Percentiles rank a stretch among this genome's conserved stretches.
phyloP scores from a whole-genome alignment of 805 yeast genomes.

The Candida hispaniensis region DNA sequence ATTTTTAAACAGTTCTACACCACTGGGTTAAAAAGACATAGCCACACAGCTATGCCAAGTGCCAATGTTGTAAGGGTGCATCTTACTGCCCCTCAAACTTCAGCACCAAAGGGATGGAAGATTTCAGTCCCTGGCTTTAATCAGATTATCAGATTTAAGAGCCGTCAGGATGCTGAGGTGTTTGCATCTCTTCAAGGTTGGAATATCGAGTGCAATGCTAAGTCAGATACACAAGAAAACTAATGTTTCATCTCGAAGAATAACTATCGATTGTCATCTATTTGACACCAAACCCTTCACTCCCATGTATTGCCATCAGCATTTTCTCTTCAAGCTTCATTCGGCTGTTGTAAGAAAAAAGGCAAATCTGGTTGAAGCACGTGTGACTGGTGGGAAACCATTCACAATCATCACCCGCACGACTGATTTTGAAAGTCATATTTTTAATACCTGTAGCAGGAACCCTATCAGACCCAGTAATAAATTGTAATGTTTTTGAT shows the following conservation, averaged over 20 bases:
- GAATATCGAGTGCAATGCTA: slow-evolving; percentile 4
- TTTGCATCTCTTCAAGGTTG: slow-evolving; percentile 13
- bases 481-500: slow-evolving; percentile 55
- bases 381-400: slow-evolving; percentile 83
- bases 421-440: slow-evolving; percentile 59
- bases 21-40: too few species aligned
- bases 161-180: slow-evolving; percentile 10
- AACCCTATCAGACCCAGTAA: slow-evolving; percentile 83
- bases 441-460: slow-evolving; percentile 89
- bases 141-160: slow-evolving; percentile 7
- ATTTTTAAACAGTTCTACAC: too few species aligned
- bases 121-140: slow-evolving; percentile 5
- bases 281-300: slow-evolving; percentile 78
- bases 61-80: too few species aligned
- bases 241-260: too few species aligned
- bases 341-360: slow-evolving; percentile 51
- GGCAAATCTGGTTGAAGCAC: slow-evolving; percentile 81
- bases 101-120: slow-evolving; percentile 6
- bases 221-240: too few species aligned
- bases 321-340: slow-evolving; percentile 51
- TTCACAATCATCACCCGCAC: slow-evolving; percentile 36
- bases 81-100: too few species aligned
- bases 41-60: too few species aligned
- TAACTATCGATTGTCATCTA: too few species aligned
- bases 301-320: slow-evolving; percentile 58